Base-by-base conservation (phyloP, 805 yeast species). In the Dipodascopsis uninucleata region DNA sequence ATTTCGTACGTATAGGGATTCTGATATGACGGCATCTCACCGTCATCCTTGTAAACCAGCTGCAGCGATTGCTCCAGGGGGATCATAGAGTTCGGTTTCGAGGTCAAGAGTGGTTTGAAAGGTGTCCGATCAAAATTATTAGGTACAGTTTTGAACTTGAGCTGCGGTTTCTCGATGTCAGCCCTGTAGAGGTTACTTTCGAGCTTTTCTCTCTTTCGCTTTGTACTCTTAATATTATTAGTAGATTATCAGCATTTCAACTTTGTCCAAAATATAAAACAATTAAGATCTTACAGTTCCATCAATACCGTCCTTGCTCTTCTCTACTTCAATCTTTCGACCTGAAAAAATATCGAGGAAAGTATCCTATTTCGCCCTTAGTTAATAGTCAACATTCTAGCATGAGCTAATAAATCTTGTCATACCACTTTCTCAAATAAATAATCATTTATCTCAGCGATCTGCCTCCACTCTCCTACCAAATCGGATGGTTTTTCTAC, bases 1-100 rank as follows among this genome's bases (percentile, higher is more conserved):
- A 90, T 90, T 64, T 90, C 97, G 29, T 66, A 63, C 36, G 70
- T 76, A 59, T 93, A 90, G 0, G 98, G 98, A 39, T 93, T 93
- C 7, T 72, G 73, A 59, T 79, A 83, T 16, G 24, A 41, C 47
- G n/a, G 12, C n/a, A 34, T 21, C 25, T 21, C 20, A 20, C 38
- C 39, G 31, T 43, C 58, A 4, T 35, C 49, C 61, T 63, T 21
- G 60, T 52, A 56, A 24, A 33, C 60, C 58, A 75, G 58, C 43
- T 50, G 55, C 33, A 74, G 46, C 4, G 78, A 67, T 22, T 80
- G 77, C n/a, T 77, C 77, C 18, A 81, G 71, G 0, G 85, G 65
- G 36, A 63, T 65, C 6, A 81, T 37, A 0, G 86, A 77, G 61
- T 85, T 73, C 0, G 97, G 97, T 61, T 93, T 93, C 1, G 69